Base-by-base conservation (phyloP, 257 asterid genomes). In the Echites panduratus region DNA sequence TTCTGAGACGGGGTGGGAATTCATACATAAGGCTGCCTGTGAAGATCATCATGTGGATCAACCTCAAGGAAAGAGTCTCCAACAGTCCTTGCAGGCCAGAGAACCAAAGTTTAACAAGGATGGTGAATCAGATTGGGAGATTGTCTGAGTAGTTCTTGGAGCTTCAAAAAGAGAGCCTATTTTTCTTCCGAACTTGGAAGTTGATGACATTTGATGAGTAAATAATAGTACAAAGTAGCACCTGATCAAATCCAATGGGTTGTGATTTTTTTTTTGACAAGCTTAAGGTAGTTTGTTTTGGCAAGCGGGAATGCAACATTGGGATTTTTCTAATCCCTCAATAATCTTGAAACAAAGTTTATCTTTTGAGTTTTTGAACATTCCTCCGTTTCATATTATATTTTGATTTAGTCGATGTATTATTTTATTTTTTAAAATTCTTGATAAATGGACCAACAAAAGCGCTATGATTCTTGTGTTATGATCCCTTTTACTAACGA, bases 111-210 rank as follows among this genome's bases (percentile, higher is more conserved):
- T 27, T n/a, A 61, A 45, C 24, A 63, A 17, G 7, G 75, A 62
- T 22, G 11, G 61, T 10, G 75, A 80, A 29, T 52, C 83, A 22
- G 80, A 80, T n/a, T 80, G 83, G 83, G 80, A 66, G 78, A 68
- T 79, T 9, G 43, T 79, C 64, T 75, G 66, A 66, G 48, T 53
- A 35, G 1, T 64, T 7, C 69, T 16, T 4, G n/a, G 17, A 70
- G 45, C 72, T 52, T 59, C 72, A 49, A 38, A 20, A n/a, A 0
- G 38, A 50, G 70, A 57, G 35, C 38, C 27, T 0, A 7, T 53
- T 16, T 27, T 8, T 3, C 48, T 63, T 63, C 45, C 4, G 5
- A 67, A 68, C 38, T 40, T 58, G 10, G 50, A 5, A 48, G 13
- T 24, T 41, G 38, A 48, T 63, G 54, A 47, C 41, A 48, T 62